Base-by-base conservation (phyloP, 352 stramenopile species). In the Nothophytophthora sp. region DNA sequence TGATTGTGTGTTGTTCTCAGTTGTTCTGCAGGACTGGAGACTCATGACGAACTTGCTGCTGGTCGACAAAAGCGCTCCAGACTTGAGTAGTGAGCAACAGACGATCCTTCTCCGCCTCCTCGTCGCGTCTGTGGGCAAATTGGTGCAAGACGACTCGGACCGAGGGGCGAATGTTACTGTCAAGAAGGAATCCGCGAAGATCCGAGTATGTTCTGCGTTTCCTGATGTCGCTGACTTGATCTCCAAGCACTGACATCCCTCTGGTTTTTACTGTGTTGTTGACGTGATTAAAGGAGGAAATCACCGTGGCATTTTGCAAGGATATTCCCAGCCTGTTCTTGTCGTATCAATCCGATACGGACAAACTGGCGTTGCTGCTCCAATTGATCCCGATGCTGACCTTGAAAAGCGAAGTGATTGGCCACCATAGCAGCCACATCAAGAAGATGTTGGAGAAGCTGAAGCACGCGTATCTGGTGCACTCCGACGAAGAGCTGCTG, bases 1-100 rank as follows among this genome's bases (percentile, higher is more conserved):
- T 53, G 3, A 48, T 29, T 60, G 23, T 53, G 42, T n/a, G 2
- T 70, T n/a, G n/a, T n/a, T n/a, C n/a, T 12, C 41, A 95, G 85
- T 91, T 81, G 82, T 93, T 18, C 60, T 96, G 8, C 75, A 88
- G 37, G 70, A 95, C 33, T 96, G 86, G 83, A 76, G 76, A 24
- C 30, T 95, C 27, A 60, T 93, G 24, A 86, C 77, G 16, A 80
- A 86, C 46, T 42, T 96, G 24, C 58, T 96, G 0, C 48, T 92
- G 34, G 72, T 79, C 20, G 86, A 96, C 63, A 93, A 92, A 45
- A 90, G 80, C 41, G 72, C 81, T 10, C 85, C 85, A 18, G 81
- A 93, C 20, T 49, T 96, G 6, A 91, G 76, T 10, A 87, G 61
- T 20, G 73, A 94, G 15, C 86, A 96, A 28, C 84, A 92, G 43